Evolutionary conservation across 495 filamentous ascomycete species (phyloP), one percentile per base, ranked within the genome.

Genomic region (Poronia punctata): DNA sequence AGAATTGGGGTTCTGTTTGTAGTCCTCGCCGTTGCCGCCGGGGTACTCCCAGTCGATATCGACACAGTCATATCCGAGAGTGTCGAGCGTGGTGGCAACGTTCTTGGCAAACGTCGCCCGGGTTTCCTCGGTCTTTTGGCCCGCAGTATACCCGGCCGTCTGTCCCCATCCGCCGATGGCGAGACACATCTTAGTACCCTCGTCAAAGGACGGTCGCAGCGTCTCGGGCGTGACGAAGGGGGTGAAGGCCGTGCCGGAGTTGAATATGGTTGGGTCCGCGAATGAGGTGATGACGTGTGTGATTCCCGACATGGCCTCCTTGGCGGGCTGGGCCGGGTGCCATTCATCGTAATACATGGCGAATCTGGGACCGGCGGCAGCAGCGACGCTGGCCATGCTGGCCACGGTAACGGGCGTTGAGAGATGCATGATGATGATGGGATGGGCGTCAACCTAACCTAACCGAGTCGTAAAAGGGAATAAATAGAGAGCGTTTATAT

Each of bases 1-100:
- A 0, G 60, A 61, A 62, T 82, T 82, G n/a, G 76, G 75, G 25
- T 57, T 64, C 40, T 67, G 42, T 45, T 72, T 82, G 66, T 83
- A 82, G 41, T 64, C 59, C 3, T 57, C 46, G 25, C 77, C 79
- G 45, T 82, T 82, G 4, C 79, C 79, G 28, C 79, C 79, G 7
- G 80, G 79, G 42, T 79, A 84, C 48, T 84, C 79, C 80, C 80
- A 86, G 46, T 86, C 80, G 30, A 86, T 41, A 16, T 65, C 60
- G 60, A 23, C 57, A 35, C 78, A 79, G 48, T 83, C 79, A 35
- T 78, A 73, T 0, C 72, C 74, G 10, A 65, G 65, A 3, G 53
- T 53, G 3, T 76, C 61, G 1, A 83, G 54, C 48, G 75, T 71
- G 0, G 60, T 46, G 0, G 68, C 68, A 0, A 82, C 62, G 47